These are phyloP conservation scores for Venturia pyrina DNA, from an alignment of 2,329 filamentous ascomycete genomes.

Conservation along the genomic window DNA sequence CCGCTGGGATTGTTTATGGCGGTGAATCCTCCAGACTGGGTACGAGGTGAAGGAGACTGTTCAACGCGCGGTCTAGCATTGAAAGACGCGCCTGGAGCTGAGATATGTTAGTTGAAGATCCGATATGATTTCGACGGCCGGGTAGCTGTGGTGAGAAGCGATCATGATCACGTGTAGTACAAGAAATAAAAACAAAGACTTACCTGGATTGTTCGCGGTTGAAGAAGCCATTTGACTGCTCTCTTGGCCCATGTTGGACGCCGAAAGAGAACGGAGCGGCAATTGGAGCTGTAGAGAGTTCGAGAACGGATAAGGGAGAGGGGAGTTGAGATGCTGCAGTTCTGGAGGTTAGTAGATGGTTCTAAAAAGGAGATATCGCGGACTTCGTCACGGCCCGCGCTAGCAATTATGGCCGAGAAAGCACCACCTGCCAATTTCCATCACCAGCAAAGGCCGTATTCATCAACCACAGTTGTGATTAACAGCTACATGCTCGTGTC, in stretches of 20 bases:
- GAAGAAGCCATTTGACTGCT: not conserved
- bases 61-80: not conserved
- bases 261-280: not conserved
- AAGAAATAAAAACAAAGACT: not conserved
- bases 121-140: not conserved
- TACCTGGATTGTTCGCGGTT: not conserved
- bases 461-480: not conserved
- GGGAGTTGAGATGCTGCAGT: not conserved
- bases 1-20: not conserved
- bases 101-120: not conserved
- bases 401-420: not conserved
- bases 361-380: not conserved
- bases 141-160: not conserved
- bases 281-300: not conserved
- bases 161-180: not conserved
- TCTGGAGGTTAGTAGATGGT: not conserved
- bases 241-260: not conserved
- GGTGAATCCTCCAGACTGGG: not conserved
- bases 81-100: not conserved
- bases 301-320: not conserved
- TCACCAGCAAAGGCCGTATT: not conserved
- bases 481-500: not conserved
- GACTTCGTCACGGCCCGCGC: not conserved
- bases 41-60: not conserved
- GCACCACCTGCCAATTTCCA: not conserved